phyloP scores from a whole-genome alignment of 441 rosid species.

The Gossypium schwendimanii region DNA sequence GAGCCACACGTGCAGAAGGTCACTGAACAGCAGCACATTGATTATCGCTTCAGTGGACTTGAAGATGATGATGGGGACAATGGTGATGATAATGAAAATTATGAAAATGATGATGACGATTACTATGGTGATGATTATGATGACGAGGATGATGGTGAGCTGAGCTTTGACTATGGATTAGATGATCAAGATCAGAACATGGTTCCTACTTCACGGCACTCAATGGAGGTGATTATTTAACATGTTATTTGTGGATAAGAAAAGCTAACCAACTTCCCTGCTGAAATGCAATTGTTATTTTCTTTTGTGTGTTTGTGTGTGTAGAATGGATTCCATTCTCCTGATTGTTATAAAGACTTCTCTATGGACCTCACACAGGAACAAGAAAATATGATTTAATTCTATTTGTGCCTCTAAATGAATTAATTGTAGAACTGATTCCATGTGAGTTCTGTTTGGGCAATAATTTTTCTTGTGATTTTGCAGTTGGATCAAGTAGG shows the following conservation, averaged over 20 bases:
- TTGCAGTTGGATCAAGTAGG: constrained; percentile 65
- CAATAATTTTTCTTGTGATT: neutral
- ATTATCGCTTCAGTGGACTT: constrained; percentile 58
- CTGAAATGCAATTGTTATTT: neutral
- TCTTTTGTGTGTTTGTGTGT: neutral
- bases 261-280: neutral
- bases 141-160: constrained; percentile 57
- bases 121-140: neutral
- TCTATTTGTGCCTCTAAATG: neutral
- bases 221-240: constrained; percentile 60
- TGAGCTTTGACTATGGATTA: constrained; percentile 73
- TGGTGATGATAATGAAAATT: constrained; percentile 22
- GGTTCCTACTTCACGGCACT: constrained; percentile 31
- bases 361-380: neutral
- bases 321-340: neutral
- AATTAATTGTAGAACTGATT: neutral
- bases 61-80: constrained; percentile 38
- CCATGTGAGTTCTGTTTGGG: neutral
- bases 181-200: constrained; percentile 40
- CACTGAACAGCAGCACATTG: constrained; percentile 53
- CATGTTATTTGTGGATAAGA: constrained; percentile 3
- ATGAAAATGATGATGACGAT: constrained; percentile 28
- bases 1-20: constrained; percentile 59
- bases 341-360: neutral
- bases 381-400: neutral